Evolutionary conservation across 1,284 basidiomycete genomes (phyloP), one percentile per base, ranked within the genome.

Genomic region (Thelephora terrestris): DNA sequence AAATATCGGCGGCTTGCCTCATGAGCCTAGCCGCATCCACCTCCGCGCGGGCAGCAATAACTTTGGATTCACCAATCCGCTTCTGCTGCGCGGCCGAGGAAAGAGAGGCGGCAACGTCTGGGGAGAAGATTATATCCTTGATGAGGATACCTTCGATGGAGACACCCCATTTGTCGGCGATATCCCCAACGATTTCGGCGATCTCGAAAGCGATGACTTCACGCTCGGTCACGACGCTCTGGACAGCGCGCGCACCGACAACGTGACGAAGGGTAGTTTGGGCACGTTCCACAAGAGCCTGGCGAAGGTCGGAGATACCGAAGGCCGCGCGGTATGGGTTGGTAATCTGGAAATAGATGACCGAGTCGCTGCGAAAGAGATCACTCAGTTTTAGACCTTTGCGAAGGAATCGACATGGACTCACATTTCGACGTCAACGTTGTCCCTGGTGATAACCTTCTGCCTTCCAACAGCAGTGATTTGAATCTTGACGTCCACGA

Each of bases 201-300:
- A 97, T 94, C 66, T 97, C 94, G 59, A 86, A 85, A 3, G 94
- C 95, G 54, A 98, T 92, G 49, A 90, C 91, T 62, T 98, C 95
- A 54, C 95, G 88, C 68, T 98, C 94, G n/a, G 84, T 84, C 52
- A 90, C 83, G 47, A 91, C 85, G 58, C 78, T 81, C 64, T 89
- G 86, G 25, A 89, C 86, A 0, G 79, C 83, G 38, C 91, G 85
- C 7, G 89, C 90, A 57, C 93, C 93, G 17, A 96, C 91, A 58
- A 97, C 93, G 58, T 96, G 91, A 39, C 94, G 83, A 17, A 98
- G 76, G 9, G 94, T 98, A 2, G 94, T 97, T 67, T 97, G 93
- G 1, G 94, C 91, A 59, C 94, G 85, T 68, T 98, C 93, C 50
- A 87, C 74, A 53, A 98, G 80, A 0, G 93, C 92, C 56, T 82